phyloP scores from a whole-genome alignment of 2,329 filamentous ascomycete genomes.

The Ustulina deusta region DNA sequence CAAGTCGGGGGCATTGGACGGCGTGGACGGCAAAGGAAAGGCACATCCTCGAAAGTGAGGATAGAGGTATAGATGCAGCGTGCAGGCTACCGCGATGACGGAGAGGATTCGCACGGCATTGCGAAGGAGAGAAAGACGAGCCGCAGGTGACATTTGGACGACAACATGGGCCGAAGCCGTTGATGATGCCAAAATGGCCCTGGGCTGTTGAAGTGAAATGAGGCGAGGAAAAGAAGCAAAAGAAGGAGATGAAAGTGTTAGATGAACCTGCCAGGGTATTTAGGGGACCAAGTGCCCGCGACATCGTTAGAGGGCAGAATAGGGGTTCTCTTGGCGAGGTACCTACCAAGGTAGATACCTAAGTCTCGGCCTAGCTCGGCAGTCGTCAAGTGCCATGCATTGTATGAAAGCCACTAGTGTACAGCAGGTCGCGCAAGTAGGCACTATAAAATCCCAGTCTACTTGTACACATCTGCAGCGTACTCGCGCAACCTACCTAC shows the following conservation, averaged over 20 bases:
- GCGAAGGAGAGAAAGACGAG: constrained; percentile 66
- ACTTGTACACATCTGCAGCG: no score
- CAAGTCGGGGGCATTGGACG: constrained; percentile 23
- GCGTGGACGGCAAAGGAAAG: constrained; percentile 71
- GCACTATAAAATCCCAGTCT: background rate
- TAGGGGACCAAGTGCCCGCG: background rate
- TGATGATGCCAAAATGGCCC: constrained; percentile 43
- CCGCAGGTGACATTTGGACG: constrained; percentile 65
- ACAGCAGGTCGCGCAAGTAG: no score
- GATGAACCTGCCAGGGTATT: background rate
- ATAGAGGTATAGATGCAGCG: constrained; percentile 87
- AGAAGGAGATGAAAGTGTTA: background rate
- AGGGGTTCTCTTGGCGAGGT: constrained; percentile 18
- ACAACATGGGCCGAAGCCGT: constrained; percentile 51
- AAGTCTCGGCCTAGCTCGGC: no score
- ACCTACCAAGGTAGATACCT: no score
- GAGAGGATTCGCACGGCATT: constrained; percentile 68
- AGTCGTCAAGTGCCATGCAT: background rate
- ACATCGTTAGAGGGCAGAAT: constrained; percentile 22
- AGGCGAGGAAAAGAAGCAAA: constrained; percentile 3
- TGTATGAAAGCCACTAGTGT: background rate
- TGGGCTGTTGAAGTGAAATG: constrained; percentile 32
- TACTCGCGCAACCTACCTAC: no score
- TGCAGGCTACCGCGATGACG: constrained; percentile 76
- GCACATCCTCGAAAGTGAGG: constrained; percentile 83